Percentiles rank a stretch among this genome's conserved stretches.
Evolutionary conservation across 2,329 filamentous ascomycete species (phyloP).

Genomic region (Beauveria pseudobassiana): DNA sequence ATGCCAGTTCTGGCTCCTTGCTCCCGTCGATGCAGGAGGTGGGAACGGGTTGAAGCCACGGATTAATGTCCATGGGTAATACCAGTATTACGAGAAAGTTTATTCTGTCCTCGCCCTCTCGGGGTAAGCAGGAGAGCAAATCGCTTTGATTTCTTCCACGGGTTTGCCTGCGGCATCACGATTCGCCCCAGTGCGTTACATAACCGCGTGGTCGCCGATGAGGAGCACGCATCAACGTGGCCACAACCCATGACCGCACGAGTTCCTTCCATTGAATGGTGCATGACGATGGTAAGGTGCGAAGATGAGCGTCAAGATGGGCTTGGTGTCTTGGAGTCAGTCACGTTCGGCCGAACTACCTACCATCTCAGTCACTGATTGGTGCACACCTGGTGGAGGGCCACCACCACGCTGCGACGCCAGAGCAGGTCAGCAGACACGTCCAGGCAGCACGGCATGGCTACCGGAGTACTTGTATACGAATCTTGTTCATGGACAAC

Average conservation of each 20-base stretch:
- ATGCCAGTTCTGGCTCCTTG: background rate
- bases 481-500: background rate
- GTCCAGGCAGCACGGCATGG: background rate
- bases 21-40: background rate
- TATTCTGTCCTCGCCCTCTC: background rate
- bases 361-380: conserved; percentile 18
- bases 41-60: conserved; percentile 8
- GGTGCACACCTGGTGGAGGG: conserved; percentile 13
- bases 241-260: conserved; percentile 20
- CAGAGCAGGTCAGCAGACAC: conserved; percentile 10
- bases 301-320: conserved; percentile 15
- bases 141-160: background rate
- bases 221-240: conserved; percentile 3
- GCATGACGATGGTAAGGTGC: conserved; percentile 9
- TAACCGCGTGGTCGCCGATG: conserved; percentile 21
- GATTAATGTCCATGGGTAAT: conserved; percentile 1
- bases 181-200: conserved; percentile 20
- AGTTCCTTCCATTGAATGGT: conserved; percentile 21
- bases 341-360: conserved; percentile 27
- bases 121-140: too few relatives aligned
- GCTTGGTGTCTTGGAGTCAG: conserved; percentile 30
- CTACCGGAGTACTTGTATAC: background rate
- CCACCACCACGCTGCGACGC: conserved; percentile 14
- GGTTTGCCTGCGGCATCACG: background rate
- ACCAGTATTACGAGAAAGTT: background rate